phyloP scores from a whole-genome alignment of 176 grass and related monocot genomes.

The Chloris gayana region DNA sequence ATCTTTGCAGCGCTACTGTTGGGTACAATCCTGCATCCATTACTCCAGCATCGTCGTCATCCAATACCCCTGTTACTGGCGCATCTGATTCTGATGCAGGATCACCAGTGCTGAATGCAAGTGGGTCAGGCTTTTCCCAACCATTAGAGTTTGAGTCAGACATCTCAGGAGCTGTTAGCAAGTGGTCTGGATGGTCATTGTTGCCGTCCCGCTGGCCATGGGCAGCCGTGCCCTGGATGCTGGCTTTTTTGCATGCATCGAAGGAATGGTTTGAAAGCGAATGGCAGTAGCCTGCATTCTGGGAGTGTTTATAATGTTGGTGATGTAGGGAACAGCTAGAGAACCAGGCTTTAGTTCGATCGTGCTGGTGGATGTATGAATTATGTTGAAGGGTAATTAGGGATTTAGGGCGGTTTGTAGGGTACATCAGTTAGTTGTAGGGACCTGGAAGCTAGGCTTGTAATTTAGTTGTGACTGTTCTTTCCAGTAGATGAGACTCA shows the following conservation, averaged over 20 bases:
- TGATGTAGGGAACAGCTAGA: conserved; percentile 10
- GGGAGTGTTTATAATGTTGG: background rate
- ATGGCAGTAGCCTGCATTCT: conserved; percentile 11
- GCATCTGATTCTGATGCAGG: conserved; percentile 49
- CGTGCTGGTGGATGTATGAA: conserved; percentile 23
- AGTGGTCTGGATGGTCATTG: conserved; percentile 6
- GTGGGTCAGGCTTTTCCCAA: conserved; percentile 38
- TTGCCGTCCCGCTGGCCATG: conserved; percentile 17
- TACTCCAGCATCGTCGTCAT: conserved; percentile 33
- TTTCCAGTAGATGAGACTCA: background rate
- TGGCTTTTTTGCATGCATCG: conserved; percentile 25
- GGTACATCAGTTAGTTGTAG: background rate
- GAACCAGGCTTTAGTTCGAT: conserved; percentile 14
- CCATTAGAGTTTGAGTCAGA: conserved; percentile 41
- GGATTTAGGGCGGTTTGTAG: background rate
- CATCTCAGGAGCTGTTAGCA: conserved; percentile 34
- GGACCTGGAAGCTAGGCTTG: background rate
- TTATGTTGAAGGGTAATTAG: conserved; percentile 21
- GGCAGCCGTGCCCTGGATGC: conserved; percentile 32
- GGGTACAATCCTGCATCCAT: conserved; percentile 51
- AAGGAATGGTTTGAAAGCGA: conserved; percentile 30
- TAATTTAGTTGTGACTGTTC: background rate
- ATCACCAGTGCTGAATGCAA: conserved; percentile 59
- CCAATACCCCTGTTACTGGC: conserved; percentile 28
- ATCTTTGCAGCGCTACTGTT: conserved; percentile 47